Percentiles rank a stretch among this genome's conserved stretches.
These are phyloP conservation scores for Fusarium oxysporum DNA, from an alignment of 2,329 filamentous ascomycete species.

Conservation along the genomic window DNA sequence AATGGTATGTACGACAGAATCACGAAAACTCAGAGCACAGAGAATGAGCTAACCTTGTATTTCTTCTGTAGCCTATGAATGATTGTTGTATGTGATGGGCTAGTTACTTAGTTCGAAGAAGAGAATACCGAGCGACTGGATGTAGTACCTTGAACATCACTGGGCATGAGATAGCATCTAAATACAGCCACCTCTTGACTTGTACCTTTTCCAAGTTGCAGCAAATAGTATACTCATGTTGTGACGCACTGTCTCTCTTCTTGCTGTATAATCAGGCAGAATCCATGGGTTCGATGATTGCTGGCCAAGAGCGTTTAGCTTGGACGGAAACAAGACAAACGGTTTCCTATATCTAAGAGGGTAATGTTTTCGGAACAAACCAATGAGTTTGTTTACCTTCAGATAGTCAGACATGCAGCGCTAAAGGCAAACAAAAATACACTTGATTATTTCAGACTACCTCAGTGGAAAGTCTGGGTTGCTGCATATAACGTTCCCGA, in stretches of 20 bases:
- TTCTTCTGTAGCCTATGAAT: not conserved
- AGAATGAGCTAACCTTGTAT: not conserved
- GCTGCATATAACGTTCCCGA: not conserved
- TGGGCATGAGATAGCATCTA: not conserved
- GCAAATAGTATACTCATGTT: fast-evolving
- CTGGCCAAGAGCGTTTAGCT: not conserved
- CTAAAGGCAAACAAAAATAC: not conserved
- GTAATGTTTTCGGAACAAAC: not conserved
- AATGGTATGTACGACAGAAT: not conserved
- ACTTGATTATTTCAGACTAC: no score
- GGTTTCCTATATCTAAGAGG: not conserved
- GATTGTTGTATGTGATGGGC: not conserved
- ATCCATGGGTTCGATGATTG: not conserved
- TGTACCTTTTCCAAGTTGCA: not conserved
- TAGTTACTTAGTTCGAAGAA: not conserved
- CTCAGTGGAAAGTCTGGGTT: not conserved
- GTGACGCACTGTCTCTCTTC: not conserved
- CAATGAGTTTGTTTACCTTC: no score
- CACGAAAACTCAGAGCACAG: not conserved
- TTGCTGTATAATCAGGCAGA: not conserved
- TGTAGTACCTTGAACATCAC: no score
- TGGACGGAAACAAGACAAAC: not conserved
- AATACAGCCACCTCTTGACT: not conserved
- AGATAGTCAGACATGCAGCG: no score
- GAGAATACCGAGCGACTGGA: not conserved